These are phyloP conservation scores for Jatropha curcas DNA, from an alignment of 345 rosid genomes.

Conservation along the genomic window DNA sequence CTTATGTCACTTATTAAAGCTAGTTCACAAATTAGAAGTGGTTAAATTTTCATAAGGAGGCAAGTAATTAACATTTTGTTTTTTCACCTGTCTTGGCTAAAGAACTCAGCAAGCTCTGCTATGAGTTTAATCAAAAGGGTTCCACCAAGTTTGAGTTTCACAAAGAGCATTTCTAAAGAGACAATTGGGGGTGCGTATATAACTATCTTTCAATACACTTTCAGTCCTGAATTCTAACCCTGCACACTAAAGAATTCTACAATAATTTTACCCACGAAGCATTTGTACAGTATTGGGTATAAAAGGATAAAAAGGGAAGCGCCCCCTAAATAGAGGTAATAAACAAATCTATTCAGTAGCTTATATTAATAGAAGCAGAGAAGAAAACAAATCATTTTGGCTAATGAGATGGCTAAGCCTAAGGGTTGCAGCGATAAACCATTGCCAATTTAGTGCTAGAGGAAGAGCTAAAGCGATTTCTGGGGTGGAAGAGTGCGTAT, in stretches of 20 bases:
- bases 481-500: too few species aligned
- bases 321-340: neutral
- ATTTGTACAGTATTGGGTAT: conserved; percentile 34
- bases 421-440: conserved; percentile 1
- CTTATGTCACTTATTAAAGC: too few species aligned
- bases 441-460: neutral
- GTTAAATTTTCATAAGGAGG: too few species aligned
- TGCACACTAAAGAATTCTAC: conserved; percentile 8
- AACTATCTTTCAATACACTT: neutral
- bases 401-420: conserved; percentile 19
- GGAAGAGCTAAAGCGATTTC: neutral
- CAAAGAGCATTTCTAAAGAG: conserved; percentile 79
- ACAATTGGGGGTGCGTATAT: neutral
- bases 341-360: neutral
- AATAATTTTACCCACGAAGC: conserved; percentile 22
- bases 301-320: neutral
- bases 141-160: conserved; percentile 94
- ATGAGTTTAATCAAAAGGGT: conserved; percentile 90
- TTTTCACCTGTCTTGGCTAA: conserved; percentile 75
- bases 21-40: too few species aligned
- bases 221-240: neutral
- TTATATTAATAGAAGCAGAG: neutral
- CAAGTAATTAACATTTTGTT: neutral
- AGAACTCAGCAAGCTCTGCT: conserved; percentile 87
- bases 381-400: conserved; percentile 6